These are phyloP conservation scores for Aspergillus aculeatinus DNA, from an alignment of 2,329 filamentous ascomycete species.

Conservation along the genomic window DNA sequence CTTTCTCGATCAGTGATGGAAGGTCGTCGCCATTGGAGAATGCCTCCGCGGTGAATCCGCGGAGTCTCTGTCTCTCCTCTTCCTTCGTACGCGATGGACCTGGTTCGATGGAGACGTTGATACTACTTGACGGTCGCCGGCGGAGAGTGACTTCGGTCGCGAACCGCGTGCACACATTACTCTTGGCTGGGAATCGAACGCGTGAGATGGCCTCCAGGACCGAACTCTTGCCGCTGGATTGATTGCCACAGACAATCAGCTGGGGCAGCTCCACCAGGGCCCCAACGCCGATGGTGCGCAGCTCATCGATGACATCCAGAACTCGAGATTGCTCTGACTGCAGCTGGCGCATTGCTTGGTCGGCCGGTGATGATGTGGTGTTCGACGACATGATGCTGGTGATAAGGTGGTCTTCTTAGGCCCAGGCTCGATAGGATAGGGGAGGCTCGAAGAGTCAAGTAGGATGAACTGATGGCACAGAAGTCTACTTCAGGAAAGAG, in stretches of 20 bases:
- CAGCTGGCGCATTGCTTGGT: too few species aligned
- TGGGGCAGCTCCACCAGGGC: too few species aligned
- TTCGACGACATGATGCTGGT: too few species aligned
- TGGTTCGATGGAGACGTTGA: slow-evolving; percentile 48
- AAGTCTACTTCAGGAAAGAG: too few species aligned
- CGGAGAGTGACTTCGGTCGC: slow-evolving; percentile 60
- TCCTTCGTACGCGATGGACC: slow-evolving; percentile 20
- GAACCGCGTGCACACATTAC: slow-evolving; percentile 59
- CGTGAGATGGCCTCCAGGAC: slow-evolving; percentile 64
- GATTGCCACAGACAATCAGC: slow-evolving; percentile 53
- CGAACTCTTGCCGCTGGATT: slow-evolving; percentile 64
- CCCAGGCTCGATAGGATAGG: too few species aligned
- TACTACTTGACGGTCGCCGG: slow-evolving; percentile 33
- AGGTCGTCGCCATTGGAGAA: slow-evolving; percentile 31
- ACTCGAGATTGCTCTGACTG: too few species aligned
- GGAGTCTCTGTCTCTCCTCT: slow-evolving; percentile 5
- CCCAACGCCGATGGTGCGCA: too few species aligned
- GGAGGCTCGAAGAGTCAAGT: too few species aligned
- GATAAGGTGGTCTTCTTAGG: too few species aligned
- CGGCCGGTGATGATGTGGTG: too few species aligned
- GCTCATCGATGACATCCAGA: too few species aligned
- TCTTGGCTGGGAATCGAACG: slow-evolving; percentile 59
- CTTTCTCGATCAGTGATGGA: slow-evolving; percentile 51
- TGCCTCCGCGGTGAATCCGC: slow-evolving; percentile 11
- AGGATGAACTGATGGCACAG: too few species aligned